A percentile compares a stretch with the other conserved stretches of the same genome.
Evolutionary conservation across 768 basidiomycete species (phyloP).

Genomic region (Gymnopilus dilepis): DNA sequence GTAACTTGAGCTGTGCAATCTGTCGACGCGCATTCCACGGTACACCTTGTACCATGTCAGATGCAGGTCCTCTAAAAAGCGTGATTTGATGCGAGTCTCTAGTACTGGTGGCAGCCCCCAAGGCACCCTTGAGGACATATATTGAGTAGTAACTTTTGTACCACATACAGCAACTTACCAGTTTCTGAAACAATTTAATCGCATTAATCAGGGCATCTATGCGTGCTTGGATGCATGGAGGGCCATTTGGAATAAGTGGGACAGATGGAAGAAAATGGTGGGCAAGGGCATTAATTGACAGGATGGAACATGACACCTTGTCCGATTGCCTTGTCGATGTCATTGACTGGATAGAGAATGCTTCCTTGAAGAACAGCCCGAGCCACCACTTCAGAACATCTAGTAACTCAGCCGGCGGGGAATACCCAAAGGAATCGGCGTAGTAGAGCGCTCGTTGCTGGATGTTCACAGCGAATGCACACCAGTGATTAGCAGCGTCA

Average conservation of each 20-base stretch:
- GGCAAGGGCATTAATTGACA: background rate
- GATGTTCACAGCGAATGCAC: constrained; percentile 6
- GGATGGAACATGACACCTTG: background rate
- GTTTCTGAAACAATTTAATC: background rate
- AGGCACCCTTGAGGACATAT: too few species aligned
- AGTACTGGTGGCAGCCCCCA: too few species aligned
- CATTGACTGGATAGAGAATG: background rate
- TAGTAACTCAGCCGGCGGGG: constrained; percentile 15
- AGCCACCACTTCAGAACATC: constrained; percentile 20
- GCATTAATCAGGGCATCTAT: background rate
- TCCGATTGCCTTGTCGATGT: constrained; percentile 4
- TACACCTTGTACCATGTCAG: too few species aligned
- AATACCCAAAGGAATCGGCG: constrained; percentile 10
- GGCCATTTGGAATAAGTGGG: background rate
- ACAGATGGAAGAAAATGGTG: background rate
- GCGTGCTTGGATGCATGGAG: background rate
- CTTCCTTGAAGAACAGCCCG: background rate
- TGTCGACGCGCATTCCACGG: too few species aligned
- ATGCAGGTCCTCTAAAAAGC: too few species aligned
- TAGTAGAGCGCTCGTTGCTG: constrained; percentile 5
- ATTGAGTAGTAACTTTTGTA: too few species aligned
- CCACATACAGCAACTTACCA: background rate
- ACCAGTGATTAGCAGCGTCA: constrained; percentile 16
- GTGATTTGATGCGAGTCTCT: too few species aligned
- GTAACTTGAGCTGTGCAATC: too few species aligned